These are phyloP conservation scores for Pseudocercospora cruenta DNA, from an alignment of 2,329 filamentous ascomycete species.

Conservation along the genomic window DNA sequence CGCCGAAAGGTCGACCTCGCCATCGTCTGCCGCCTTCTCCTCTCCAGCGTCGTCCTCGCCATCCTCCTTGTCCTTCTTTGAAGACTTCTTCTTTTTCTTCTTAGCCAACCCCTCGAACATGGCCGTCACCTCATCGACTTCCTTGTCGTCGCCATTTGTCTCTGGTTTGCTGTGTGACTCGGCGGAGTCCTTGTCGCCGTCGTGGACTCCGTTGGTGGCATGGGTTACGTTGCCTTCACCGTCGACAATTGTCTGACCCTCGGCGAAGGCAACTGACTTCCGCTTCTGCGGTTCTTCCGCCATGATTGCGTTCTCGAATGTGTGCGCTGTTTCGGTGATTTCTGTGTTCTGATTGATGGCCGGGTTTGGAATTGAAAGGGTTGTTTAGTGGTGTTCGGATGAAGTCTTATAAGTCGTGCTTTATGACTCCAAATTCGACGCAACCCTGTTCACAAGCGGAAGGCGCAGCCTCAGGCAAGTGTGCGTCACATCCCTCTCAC, in stretches of 20 bases:
- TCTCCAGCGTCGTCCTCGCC: slow-evolving; percentile 41
- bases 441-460: slow-evolving; percentile 4
- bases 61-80: slow-evolving; percentile 46
- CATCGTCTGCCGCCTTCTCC: slow-evolving; percentile 58
- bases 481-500: not conserved
- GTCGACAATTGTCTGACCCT: slow-evolving; percentile 85
- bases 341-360: not conserved
- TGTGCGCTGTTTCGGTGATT: not conserved
- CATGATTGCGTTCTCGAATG: slow-evolving; percentile 52
- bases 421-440: slow-evolving; percentile 6
- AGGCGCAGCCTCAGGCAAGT: not conserved
- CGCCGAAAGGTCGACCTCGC: slow-evolving; percentile 65
- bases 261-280: slow-evolving; percentile 93
- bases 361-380: not conserved
- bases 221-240: slow-evolving; percentile 83
- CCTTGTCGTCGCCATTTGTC: slow-evolving; percentile 33
- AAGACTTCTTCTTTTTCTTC: slow-evolving; percentile 74
- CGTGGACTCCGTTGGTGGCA: slow-evolving; percentile 62
- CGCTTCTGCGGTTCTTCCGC: slow-evolving; percentile 67
- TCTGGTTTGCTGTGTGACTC: slow-evolving; percentile 67
- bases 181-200: slow-evolving; percentile 78
- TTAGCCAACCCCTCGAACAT: slow-evolving; percentile 47
- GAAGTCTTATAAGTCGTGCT: not conserved
- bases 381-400: not conserved
- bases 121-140: slow-evolving; percentile 42